A percentile compares a stretch with the other conserved stretches of the same genome.
Evolutionary conservation across 768 basidiomycete species (phyloP).

Genomic region (Russula abietina): DNA sequence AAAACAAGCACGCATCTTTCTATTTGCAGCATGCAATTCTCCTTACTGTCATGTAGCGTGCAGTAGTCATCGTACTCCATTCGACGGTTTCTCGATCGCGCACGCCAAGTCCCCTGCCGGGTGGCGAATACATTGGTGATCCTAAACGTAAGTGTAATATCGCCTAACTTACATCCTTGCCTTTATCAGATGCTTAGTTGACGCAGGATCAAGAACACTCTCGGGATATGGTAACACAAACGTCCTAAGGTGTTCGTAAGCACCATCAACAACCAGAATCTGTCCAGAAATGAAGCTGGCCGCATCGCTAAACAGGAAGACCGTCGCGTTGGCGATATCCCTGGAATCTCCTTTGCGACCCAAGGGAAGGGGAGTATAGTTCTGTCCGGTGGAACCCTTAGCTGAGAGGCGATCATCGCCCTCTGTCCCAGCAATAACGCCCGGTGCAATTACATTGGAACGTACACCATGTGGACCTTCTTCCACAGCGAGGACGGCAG

Average conservation of each 20-base stretch:
- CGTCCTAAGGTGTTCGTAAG: conserved; percentile 24
- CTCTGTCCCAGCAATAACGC: conserved; percentile 77
- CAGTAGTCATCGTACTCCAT: neutral
- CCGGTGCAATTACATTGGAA: conserved; percentile 80
- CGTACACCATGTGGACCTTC: conserved; percentile 94
- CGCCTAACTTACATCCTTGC: conserved; percentile 23
- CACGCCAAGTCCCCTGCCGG: neutral
- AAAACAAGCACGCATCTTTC: neutral
- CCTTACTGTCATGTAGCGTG: neutral
- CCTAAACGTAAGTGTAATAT: neutral
- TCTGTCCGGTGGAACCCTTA: conserved; percentile 6
- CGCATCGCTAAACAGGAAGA: conserved; percentile 39
- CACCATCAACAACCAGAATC: conserved; percentile 32
- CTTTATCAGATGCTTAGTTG: conserved; percentile 23
- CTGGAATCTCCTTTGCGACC: conserved; percentile 25
- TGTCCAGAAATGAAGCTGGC: conserved; percentile 37
- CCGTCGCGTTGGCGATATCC: conserved; percentile 37
- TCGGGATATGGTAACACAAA: conserved; percentile 25
- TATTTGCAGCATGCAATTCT: neutral
- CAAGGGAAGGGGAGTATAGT: neutral
- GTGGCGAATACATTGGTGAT: neutral
- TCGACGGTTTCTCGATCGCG: neutral
- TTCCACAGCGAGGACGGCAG: conserved; percentile 81
- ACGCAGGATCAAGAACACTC: conserved; percentile 26
- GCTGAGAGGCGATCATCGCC: conserved; percentile 54